Base-by-base conservation (phyloP, 1,284 basidiomycete species). In the Pseudozyma thailandica region DNA sequence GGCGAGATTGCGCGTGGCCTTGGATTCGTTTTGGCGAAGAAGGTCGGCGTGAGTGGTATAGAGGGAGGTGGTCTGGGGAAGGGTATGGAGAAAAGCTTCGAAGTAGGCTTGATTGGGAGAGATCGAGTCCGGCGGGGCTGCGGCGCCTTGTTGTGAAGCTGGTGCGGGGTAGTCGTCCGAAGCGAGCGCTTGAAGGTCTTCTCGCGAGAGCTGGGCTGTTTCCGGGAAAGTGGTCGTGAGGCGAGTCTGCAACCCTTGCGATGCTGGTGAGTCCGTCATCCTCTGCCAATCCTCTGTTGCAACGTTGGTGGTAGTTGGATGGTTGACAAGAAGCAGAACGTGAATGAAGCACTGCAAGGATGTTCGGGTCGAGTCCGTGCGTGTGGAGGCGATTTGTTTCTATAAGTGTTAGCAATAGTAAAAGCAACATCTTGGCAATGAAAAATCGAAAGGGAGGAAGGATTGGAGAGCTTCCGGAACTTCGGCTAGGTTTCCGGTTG, bases 181-280 rank as follows among this genome's bases (percentile, higher is more conserved):
- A 2, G 72, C 55, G 4, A 81, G 66, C 9, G 61, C 56, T 44
- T 63, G 53, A 18, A 80, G 56, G 33, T 79, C 75, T 26, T 74
- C 58, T 10, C 79, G 54, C 6, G 63, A 31, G 16, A 80, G 66
- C 12, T 35, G 21, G 20, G 73, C 61, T 31, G 64, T 56, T 25
- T 64, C 31, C 6, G 79, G 79, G 53, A 74, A 80, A 25, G 66
- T 38, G 42, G 50, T 41, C n/a, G 72, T 74, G 13, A 74, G 63
- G n/a, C 68, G 56, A 3, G 68, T 71, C 27, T 71, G 61, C 3
- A 61, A 21, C 3, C 20, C 39, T 10, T 58, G 43, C 23, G 66
- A 50, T 1, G 60, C 51, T 25, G 60, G 51, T 21, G 66, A 60
- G 16, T 56, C 60, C 12, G 60, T 55, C 60, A 68, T 68, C 5